phyloP scores from a whole-genome alignment of 768 basidiomycete genomes.

The Ramaria rubella region DNA sequence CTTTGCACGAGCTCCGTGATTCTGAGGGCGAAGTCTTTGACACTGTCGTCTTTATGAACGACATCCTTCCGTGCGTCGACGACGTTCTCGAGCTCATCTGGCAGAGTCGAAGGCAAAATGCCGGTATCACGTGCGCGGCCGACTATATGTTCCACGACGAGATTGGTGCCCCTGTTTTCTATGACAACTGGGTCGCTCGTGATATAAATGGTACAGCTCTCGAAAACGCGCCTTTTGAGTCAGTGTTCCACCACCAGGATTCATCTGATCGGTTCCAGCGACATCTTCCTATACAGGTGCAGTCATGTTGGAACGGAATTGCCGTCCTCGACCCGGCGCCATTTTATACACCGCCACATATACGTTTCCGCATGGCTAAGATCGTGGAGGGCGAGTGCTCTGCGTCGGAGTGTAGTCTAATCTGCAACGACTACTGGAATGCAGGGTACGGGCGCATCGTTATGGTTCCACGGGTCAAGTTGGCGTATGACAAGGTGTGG shows the following conservation, averaged over 20 bases:
- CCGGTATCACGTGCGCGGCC: slow-evolving; percentile 95
- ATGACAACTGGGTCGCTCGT: slow-evolving; percentile 97
- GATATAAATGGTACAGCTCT: slow-evolving; percentile 98
- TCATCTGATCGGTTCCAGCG: slow-evolving; percentile 79
- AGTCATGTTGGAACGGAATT: slow-evolving; percentile 98
- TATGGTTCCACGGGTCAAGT: slow-evolving; percentile 95
- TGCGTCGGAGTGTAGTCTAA: slow-evolving; percentile 90
- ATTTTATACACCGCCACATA: slow-evolving; percentile 85
- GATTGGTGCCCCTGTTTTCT: slow-evolving; percentile 88
- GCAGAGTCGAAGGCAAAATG: slow-evolving; percentile 89
- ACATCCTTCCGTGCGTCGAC: slow-evolving; percentile 95
- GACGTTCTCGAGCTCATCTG: slow-evolving; percentile 97
- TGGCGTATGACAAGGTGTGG: slow-evolving; percentile 77
- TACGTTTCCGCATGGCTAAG: slow-evolving; percentile 92
- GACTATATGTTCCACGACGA: slow-evolving; percentile 99
- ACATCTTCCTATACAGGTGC: slow-evolving; percentile 93
- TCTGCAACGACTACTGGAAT: slow-evolving; percentile 98
- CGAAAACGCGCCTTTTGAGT: slow-evolving; percentile 95
- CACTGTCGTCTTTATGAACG: slow-evolving; percentile 98
- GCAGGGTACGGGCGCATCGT: slow-evolving; percentile 93
- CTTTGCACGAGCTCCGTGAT: slow-evolving; percentile 89
- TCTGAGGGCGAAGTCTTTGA: slow-evolving; percentile 92
- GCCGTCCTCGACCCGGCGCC: slow-evolving; percentile 94
- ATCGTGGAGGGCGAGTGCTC: slow-evolving; percentile 87
- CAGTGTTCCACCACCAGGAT: slow-evolving; percentile 79